Conservation (phyloP, 106 monocot genomes). For the Agapanthus africanus region DNA sequence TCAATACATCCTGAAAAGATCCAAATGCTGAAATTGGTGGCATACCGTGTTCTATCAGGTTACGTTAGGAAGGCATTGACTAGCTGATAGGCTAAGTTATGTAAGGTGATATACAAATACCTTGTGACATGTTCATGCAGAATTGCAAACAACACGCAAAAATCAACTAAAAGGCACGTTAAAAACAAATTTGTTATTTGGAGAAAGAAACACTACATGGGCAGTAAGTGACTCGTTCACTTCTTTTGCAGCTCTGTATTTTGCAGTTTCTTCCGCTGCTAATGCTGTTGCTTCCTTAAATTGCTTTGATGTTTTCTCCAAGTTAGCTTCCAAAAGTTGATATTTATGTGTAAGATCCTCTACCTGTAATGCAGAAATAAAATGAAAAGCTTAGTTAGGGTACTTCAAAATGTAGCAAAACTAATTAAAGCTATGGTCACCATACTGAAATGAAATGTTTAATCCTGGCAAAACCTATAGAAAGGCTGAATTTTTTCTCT, state of each 20-base stretch:
- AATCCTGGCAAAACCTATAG: not conserved
- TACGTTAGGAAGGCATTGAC: too few species aligned
- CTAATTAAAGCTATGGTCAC: not conserved
- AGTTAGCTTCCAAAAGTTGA: slow-evolving; percentile 48
- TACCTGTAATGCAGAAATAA: slow-evolving; percentile 30
- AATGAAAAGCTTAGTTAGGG: not conserved
- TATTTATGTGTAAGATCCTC: slow-evolving; percentile 35
- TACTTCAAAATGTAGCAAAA: not conserved
- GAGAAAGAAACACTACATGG: too few species aligned
- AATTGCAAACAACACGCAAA: too few species aligned
- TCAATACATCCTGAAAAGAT: too few species aligned
- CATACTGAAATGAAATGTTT: not conserved
- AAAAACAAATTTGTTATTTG: too few species aligned
- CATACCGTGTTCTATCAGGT: too few species aligned
- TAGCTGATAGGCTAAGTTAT: too few species aligned
- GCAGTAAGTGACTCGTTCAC: slow-evolving; percentile 50
- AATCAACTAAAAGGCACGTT: too few species aligned
- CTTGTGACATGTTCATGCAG: too few species aligned
- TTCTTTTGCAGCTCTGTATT: slow-evolving; percentile 70
- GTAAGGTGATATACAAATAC: too few species aligned
- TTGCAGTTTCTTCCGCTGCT: slow-evolving; percentile 64
- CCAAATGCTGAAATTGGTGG: too few species aligned
- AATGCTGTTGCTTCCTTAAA: slow-evolving; percentile 45
- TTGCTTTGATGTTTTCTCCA: slow-evolving; percentile 53
- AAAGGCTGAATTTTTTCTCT: not conserved